Percentiles rank a stretch among this genome's conserved stretches.
Evolutionary conservation across 108 stramenopile genomes (phyloP).

Genomic region (Nitzschia putrida): DNA sequence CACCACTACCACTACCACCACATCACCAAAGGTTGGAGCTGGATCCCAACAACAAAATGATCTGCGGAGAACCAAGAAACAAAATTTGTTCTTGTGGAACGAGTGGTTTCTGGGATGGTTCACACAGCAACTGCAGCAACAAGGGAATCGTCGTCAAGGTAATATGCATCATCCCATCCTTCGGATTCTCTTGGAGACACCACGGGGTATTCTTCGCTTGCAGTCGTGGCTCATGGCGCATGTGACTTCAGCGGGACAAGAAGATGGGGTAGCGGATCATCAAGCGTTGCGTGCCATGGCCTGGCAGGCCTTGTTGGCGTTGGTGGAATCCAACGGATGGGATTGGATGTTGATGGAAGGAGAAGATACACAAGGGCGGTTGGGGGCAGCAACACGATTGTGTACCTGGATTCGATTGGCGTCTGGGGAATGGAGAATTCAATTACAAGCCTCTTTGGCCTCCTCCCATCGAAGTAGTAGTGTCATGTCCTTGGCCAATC

Average conservation of each 20-base stretch:
- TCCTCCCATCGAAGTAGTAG: neutral
- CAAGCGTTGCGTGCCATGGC: slow-evolving; percentile 26
- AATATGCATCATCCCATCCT: neutral
- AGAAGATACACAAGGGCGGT: neutral
- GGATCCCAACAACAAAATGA: too few relatives aligned
- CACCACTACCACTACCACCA: too few relatives aligned
- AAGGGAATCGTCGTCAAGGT: neutral
- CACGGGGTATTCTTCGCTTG: neutral
- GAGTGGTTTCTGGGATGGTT: slow-evolving; percentile 21
- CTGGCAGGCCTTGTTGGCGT: slow-evolving; percentile 23
- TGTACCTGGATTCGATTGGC: slow-evolving; percentile 38
- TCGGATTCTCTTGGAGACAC: too few relatives aligned
- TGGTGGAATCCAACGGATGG: slow-evolving; percentile 25
- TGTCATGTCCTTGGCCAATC: too few relatives aligned
- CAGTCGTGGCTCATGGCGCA: slow-evolving; percentile 25
- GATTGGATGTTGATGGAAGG: slow-evolving; percentile 8
- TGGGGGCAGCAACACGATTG: slow-evolving; percentile 10
- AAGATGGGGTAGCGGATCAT: neutral
- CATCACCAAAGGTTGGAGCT: too few relatives aligned
- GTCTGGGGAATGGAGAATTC: slow-evolving; percentile 38
- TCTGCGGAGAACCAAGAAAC: too few relatives aligned
- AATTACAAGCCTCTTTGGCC: slow-evolving; percentile 22
- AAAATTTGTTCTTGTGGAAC: neutral
- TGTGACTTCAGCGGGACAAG: slow-evolving; percentile 18
- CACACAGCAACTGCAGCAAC: neutral